A percentile compares a stretch with the other conserved stretches of the same genome.
Conservation (phyloP, 192 early-diverging fungal species). For the Phycomyces blakesleeanus region DNA sequence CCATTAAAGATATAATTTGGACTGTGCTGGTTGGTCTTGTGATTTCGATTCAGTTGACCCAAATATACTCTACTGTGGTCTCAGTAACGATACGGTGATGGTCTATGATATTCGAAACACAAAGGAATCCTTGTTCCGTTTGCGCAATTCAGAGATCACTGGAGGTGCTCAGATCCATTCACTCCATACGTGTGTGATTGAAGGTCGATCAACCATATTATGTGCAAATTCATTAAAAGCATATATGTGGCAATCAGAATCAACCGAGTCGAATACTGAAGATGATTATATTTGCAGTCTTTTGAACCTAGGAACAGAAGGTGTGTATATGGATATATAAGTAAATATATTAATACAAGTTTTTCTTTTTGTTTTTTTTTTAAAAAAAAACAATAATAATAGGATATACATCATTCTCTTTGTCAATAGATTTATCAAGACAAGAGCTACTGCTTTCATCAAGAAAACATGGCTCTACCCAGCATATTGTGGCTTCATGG, state of each 20-base stretch:
- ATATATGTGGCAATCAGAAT: background rate
- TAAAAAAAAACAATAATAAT: background rate
- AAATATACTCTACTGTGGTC: constrained; percentile 24
- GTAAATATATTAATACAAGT: background rate
- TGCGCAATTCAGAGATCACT: background rate
- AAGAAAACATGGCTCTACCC: background rate
- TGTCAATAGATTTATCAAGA: background rate
- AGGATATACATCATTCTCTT: background rate
- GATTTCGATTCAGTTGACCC: constrained; percentile 5
- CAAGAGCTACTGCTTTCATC: background rate
- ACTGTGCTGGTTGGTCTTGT: constrained; percentile 24
- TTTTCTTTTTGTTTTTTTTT: background rate
- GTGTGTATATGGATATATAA: background rate
- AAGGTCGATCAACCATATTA: background rate
- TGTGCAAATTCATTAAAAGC: background rate
- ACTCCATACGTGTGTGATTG: background rate
- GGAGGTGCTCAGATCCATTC: background rate
- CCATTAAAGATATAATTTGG: constrained; percentile 7
- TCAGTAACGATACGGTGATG: constrained; percentile 14
- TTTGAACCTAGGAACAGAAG: background rate
- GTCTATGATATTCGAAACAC: constrained; percentile 25
- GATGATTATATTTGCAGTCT: too few species aligned
- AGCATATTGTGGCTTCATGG: background rate
- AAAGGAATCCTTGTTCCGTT: background rate
- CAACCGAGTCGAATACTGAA: background rate